Percentiles rank a stretch among this genome's conserved stretches.
These are phyloP conservation scores for Eucalyptus grandis DNA, from an alignment of 345 rosid species.

Conservation along the genomic window DNA sequence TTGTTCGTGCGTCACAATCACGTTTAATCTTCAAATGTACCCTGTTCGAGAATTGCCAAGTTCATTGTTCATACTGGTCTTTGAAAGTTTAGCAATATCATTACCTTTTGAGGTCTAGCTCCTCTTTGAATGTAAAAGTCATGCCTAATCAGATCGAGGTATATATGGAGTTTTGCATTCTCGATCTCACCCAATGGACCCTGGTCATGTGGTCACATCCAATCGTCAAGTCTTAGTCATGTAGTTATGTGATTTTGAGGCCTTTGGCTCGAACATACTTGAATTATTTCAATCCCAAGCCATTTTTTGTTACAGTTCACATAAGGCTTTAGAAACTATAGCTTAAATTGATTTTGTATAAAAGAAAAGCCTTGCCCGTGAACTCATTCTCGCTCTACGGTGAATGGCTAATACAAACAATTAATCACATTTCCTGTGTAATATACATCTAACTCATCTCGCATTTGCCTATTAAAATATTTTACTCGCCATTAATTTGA, in stretches of 20 bases:
- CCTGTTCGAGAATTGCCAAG: not conserved
- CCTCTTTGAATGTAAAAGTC: not conserved
- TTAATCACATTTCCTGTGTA: not conserved
- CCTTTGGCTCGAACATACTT: rapidly evolving
- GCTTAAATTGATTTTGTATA: not conserved
- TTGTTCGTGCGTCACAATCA: not conserved
- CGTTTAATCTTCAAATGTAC: not conserved
- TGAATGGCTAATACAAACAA: not conserved
- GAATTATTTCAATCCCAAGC: not conserved
- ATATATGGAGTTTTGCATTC: not conserved
- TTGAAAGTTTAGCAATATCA: not conserved
- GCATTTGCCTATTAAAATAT: not conserved
- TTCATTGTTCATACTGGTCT: not conserved
- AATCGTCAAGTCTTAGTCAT: not conserved
- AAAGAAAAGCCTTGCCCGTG: not conserved
- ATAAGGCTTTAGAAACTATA: not conserved
- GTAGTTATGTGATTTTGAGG: not conserved
- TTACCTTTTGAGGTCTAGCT: not conserved
- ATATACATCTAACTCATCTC: not conserved
- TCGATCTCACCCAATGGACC: not conserved
- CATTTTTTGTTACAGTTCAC: not conserved
- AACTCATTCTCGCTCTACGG: not conserved
- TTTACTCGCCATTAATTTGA: not conserved
- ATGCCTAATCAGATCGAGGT: not conserved
- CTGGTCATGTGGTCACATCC: not conserved